Evolutionary conservation across 1,139 yeast species (phyloP).

Genomic region (Candida sanyaensis): DNA sequence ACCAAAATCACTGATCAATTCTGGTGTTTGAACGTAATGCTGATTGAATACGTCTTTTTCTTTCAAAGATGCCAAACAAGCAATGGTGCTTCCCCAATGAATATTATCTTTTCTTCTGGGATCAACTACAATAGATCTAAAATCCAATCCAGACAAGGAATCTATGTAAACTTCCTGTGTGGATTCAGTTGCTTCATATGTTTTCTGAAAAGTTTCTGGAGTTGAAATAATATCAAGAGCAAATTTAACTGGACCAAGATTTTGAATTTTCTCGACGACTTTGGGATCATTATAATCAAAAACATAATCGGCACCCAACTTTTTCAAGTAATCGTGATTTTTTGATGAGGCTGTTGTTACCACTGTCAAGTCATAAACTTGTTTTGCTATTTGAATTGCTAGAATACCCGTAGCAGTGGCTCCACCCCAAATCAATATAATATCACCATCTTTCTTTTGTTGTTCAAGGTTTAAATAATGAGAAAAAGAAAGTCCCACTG

Average conservation of each 20-base stretch:
- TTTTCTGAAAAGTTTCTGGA: slow-evolving; percentile 38
- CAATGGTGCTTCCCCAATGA: slow-evolving; percentile 19
- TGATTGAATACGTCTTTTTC: slow-evolving; percentile 17
- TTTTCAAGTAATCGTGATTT: slow-evolving; percentile 41
- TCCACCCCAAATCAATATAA: slow-evolving; percentile 63
- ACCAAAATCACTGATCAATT: slow-evolving; percentile 8
- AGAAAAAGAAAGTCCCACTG: slow-evolving; percentile 41
- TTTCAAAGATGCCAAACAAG: slow-evolving; percentile 15
- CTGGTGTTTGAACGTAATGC: slow-evolving; percentile 11
- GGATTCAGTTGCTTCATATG: slow-evolving; percentile 43
- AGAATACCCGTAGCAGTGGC: slow-evolving; percentile 56
- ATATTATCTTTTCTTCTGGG: slow-evolving; percentile 22
- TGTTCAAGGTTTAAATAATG: slow-evolving; percentile 23
- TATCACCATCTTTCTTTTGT: slow-evolving; percentile 22
- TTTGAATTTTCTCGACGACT: slow-evolving; percentile 53
- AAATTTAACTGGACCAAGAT: slow-evolving; percentile 44
- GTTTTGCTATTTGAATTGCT: slow-evolving; percentile 58
- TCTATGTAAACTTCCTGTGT: slow-evolving; percentile 28
- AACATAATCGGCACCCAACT: slow-evolving; percentile 59
- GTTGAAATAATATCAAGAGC: slow-evolving; percentile 59
- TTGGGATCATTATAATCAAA: slow-evolving; percentile 62
- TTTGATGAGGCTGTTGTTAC: slow-evolving; percentile 53
- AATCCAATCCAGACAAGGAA: slow-evolving; percentile 27
- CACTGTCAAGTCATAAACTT: slow-evolving; percentile 52
- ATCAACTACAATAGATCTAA: slow-evolving; percentile 16